Evolutionary conservation across 495 filamentous ascomycete species (phyloP).

Genomic region (Parathielavia appendiculata): DNA sequence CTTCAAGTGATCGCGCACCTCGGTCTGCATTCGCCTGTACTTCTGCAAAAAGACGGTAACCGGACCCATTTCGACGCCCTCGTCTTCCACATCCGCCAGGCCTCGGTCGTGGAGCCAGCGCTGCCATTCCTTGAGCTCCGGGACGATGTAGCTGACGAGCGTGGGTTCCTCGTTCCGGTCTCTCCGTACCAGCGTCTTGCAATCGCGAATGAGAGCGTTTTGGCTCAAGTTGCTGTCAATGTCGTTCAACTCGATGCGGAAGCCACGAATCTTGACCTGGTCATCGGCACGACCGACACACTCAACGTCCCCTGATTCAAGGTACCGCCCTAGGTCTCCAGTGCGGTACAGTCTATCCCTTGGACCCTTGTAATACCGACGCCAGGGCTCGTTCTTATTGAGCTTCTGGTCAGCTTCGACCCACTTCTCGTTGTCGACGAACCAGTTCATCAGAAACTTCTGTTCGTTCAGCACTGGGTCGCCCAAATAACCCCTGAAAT

Average conservation of each 20-base stretch:
- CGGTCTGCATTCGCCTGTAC: conserved; percentile 61
- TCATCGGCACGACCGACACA: conserved; percentile 77
- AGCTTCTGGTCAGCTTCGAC: conserved; percentile 55
- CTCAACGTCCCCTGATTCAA: conserved; percentile 67
- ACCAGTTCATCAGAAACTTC: conserved; percentile 91
- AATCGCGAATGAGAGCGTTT: conserved; percentile 76
- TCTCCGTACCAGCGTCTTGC: conserved; percentile 78
- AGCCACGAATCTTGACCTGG: conserved; percentile 94
- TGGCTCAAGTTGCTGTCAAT: conserved; percentile 82
- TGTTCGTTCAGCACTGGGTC: conserved; percentile 61
- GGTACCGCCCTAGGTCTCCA: conserved; percentile 75
- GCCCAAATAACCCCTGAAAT: conserved; percentile 61
- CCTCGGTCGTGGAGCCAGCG: conserved; percentile 57
- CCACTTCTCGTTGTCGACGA: conserved; percentile 72
- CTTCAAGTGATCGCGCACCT: conserved; percentile 70
- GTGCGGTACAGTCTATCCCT: conserved; percentile 82
- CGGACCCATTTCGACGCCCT: conserved; percentile 43
- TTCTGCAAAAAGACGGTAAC: conserved; percentile 51
- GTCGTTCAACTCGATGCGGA: conserved; percentile 90
- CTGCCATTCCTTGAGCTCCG: conserved; percentile 67
- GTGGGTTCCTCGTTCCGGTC: conserved; percentile 88
- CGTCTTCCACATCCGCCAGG: conserved; percentile 46
- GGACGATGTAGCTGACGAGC: conserved; percentile 87
- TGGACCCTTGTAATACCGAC: conserved; percentile 73
- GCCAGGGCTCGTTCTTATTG: conserved; percentile 61